Conservation (phyloP, 352 stramenopile species). For the Pythium myriotylum region DNA sequence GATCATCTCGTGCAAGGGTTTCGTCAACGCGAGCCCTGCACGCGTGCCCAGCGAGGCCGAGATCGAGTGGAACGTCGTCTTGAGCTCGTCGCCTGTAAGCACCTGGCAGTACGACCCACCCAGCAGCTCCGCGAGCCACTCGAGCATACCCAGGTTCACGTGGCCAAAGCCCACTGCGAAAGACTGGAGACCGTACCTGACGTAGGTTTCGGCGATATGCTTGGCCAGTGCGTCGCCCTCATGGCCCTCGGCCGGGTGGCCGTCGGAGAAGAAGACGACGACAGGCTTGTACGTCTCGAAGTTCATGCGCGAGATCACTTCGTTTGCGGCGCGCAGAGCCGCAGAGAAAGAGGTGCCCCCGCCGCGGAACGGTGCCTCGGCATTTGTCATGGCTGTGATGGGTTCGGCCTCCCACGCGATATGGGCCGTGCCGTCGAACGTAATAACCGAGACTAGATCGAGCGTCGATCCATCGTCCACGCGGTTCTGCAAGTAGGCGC, state of each 20-base stretch:
- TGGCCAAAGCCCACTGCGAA: conserved; percentile 75
- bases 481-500: conserved; percentile 70
- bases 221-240: conserved; percentile 53
- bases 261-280: conserved; percentile 83
- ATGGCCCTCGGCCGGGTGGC: conserved; percentile 45
- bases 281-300: conserved; percentile 67
- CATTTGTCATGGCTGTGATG: conserved; percentile 46
- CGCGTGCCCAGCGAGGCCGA: conserved; percentile 68
- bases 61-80: conserved; percentile 76
- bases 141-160: conserved; percentile 59
- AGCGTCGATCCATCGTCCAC: conserved; percentile 49
- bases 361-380: conserved; percentile 35
- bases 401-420: conserved; percentile 60
- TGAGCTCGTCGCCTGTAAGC: conserved; percentile 66
- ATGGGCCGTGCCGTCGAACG: conserved; percentile 44
- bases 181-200: conserved; percentile 56
- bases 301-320: conserved; percentile 69
- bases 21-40: conserved; percentile 56
- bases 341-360: conserved; percentile 55
- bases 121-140: conserved; percentile 55
- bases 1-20: conserved; percentile 58
- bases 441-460: conserved; percentile 80
- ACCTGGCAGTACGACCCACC: conserved; percentile 67
- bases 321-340: conserved; percentile 55
- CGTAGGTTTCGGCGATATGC: conserved; percentile 57